Base-by-base conservation (phyloP, 768 basidiomycete genomes). In the Suillus hirtellus region DNA sequence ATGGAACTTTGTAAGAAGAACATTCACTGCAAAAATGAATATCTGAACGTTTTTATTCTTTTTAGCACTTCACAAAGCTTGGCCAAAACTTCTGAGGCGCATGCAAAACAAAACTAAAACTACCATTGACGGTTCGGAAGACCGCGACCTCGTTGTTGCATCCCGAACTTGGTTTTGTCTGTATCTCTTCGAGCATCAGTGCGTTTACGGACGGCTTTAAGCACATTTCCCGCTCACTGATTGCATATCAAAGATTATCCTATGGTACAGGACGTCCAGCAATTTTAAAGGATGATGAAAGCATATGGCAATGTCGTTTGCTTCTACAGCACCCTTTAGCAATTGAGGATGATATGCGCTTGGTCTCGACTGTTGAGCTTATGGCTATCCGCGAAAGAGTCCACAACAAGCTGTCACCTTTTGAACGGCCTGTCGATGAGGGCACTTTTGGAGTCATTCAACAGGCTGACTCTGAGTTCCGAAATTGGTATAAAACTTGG, bases 161-260 rank as follows among this genome's bases (percentile, higher is more conserved):
- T 84, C 93, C 31, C 84, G 95, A 52, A 93, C 89, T 9, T 98
- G 95, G 95, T 95, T 97, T 72, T 94, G 93, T 70, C 80, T 96
- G 17, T 96, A 95, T 72, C 84, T 96, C 43, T 94, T 96, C 72
- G 95, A 96, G 71, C 94, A 96, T 73, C 95, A 96, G 92, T 95
- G 69, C 68, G 91, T 84, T 31, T 27, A 34, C 52, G 21, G 5
- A 10, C 19, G 34, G 19, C 6, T 17, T 27, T 17, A 42, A 12
- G 53, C 17, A 11, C 14, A 12, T 4, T 19, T 43, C 19, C 42
- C 15, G 4, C 17, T 40, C 58, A 17, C 12, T 65, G n/a, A 59
- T 35, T 12, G 38, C 53, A 50, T 38, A n/a, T 21, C 15, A 37
- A 66, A 96, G 95, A 71, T 83, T 98, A 76, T 96, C 95, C 0